These are phyloP conservation scores for Teunomyces pallodes DNA, from an alignment of 805 yeast genomes.

Conservation along the genomic window DNA sequence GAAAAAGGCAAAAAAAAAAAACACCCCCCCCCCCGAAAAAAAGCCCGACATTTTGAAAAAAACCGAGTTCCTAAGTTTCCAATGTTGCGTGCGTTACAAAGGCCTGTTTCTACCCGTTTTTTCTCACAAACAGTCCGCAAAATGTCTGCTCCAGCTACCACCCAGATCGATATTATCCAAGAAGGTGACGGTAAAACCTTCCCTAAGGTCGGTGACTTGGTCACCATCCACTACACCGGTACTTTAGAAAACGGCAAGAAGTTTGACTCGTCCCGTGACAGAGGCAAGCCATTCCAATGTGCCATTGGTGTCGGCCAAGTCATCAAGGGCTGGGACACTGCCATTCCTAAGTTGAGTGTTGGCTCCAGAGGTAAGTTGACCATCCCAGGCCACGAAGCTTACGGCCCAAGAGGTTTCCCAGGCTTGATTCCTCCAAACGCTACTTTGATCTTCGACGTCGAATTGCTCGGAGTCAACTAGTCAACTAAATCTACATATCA, in stretches of 20 bases:
- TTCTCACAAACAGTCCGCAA: background rate
- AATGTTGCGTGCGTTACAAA: background rate
- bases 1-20: too few species aligned
- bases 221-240: slow-evolving; percentile 94
- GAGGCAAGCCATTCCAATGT: slow-evolving; percentile 94
- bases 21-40: too few species aligned
- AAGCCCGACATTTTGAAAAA: too few species aligned
- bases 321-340: slow-evolving; percentile 95
- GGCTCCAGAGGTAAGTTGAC: slow-evolving; percentile 93
- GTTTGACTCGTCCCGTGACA: slow-evolving; percentile 92
- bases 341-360: slow-evolving; percentile 85
- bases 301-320: slow-evolving; percentile 95
- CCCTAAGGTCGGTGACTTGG: slow-evolving; percentile 85
- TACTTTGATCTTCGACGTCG: slow-evolving; percentile 84
- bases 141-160: slow-evolving; percentile 42
- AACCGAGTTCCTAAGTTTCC: background rate
- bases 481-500: background rate
- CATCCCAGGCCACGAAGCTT: slow-evolving; percentile 90
- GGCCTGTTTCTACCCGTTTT: slow-evolving; percentile 1
- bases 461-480: slow-evolving; percentile 57
- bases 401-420: slow-evolving; percentile 94
- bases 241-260: slow-evolving; percentile 93
- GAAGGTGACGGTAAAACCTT: slow-evolving; percentile 82
- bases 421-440: slow-evolving; percentile 97
- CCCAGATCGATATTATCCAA: slow-evolving; percentile 42